phyloP scores from a whole-genome alignment of 495 filamentous ascomycete genomes.

The Penicillium salamii region DNA sequence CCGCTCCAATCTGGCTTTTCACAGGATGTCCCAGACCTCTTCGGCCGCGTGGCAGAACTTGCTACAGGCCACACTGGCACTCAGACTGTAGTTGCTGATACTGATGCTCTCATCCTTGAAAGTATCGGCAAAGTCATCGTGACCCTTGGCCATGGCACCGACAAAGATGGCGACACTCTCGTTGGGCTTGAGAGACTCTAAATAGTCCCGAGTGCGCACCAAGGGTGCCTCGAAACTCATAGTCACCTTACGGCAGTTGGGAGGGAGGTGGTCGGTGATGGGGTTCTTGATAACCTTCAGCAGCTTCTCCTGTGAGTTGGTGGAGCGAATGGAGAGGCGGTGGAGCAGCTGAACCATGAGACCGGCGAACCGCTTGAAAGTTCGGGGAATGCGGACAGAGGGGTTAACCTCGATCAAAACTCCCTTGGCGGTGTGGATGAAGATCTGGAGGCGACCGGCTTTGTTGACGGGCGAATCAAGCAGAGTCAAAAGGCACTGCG shows the following conservation, averaged over 20 bases:
- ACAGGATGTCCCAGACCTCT: slow-evolving; percentile 93
- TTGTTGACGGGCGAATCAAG: slow-evolving; percentile 99
- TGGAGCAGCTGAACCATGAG: slow-evolving; percentile 99
- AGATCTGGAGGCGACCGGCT: slow-evolving; percentile 94
- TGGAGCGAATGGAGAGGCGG: slow-evolving; percentile 90
- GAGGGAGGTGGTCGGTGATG: slow-evolving; percentile 92
- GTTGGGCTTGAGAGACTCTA: slow-evolving; percentile 69
- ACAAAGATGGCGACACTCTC: slow-evolving; percentile 98
- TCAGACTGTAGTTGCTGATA: slow-evolving; percentile 96
- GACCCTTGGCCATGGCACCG: slow-evolving; percentile 95
- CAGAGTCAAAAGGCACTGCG: slow-evolving; percentile 90
- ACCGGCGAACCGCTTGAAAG: slow-evolving; percentile 97
- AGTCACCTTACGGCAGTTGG: slow-evolving; percentile 96
- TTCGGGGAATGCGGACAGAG: slow-evolving; percentile 92
- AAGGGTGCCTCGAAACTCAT: slow-evolving; percentile 87
- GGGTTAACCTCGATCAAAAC: slow-evolving; percentile 97
- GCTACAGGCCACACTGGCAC: slow-evolving; percentile 95
- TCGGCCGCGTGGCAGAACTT: slow-evolving; percentile 99
- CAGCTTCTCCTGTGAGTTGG: slow-evolving; percentile 94
- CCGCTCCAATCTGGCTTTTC: slow-evolving; percentile 12
- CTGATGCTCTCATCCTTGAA: slow-evolving; percentile 96
- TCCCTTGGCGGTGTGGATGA: slow-evolving; percentile 95
- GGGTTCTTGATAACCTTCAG: slow-evolving; percentile 97
- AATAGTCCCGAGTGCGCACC: slow-evolving; percentile 83
- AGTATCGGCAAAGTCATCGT: slow-evolving; percentile 90